phyloP scores from a whole-genome alignment of 2,329 filamentous ascomycete genomes.

The Botryotinia narcissicola region DNA sequence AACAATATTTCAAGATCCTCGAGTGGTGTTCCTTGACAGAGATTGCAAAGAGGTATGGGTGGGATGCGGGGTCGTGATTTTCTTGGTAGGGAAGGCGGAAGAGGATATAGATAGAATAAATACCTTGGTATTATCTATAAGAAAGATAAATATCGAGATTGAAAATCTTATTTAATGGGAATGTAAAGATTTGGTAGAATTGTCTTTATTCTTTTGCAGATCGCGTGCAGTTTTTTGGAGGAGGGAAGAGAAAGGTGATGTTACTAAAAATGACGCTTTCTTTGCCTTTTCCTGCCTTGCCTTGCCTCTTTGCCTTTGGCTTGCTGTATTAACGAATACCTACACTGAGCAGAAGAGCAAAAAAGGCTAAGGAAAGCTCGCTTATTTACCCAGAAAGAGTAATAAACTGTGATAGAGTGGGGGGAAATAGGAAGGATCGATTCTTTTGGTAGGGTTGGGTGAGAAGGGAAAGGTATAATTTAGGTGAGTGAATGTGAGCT shows the following conservation, averaged over 20 bases:
- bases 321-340: not conserved
- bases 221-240: conserved; percentile 19
- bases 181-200: conserved; percentile 9
- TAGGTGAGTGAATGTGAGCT: not conserved
- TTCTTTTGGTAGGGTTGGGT: not conserved
- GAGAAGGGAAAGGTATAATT: not conserved
- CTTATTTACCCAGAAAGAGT: conserved; percentile 18
- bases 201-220: conserved; percentile 6
- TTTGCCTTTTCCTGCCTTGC: not conserved
- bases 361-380: not conserved
- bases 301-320: not conserved
- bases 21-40: conserved; percentile 10
- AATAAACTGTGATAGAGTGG: not conserved
- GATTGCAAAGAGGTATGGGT: conserved; percentile 18
- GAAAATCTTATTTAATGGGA: not conserved
- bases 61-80: conserved; percentile 17
- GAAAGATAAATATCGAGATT: not conserved
- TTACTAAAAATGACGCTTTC: conserved; percentile 18
- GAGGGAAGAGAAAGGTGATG: conserved; percentile 2
- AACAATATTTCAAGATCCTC: not conserved
- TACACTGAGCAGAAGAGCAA: not conserved
- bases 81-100: not conserved
- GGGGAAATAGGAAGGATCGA: not conserved
- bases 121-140: conserved; percentile 13
- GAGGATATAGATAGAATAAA: conserved; percentile 10